These are phyloP conservation scores for Suhomyces kilbournensis DNA, from an alignment of 805 yeast genomes.

Conservation along the genomic window DNA sequence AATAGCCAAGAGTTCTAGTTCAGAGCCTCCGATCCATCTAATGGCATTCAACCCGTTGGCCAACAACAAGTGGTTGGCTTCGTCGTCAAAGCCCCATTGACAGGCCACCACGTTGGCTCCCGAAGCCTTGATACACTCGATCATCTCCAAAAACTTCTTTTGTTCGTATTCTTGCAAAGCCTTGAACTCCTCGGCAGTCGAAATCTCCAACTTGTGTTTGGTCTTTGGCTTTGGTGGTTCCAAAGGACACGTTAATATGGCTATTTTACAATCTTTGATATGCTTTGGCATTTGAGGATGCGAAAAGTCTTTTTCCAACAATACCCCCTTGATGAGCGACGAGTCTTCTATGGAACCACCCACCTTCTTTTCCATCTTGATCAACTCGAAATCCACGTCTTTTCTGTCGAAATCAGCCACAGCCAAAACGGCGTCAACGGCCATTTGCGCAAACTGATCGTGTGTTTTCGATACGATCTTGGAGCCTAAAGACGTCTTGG, in stretches of 20 bases:
- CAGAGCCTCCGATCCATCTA: conserved; percentile 99
- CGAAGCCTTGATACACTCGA: conserved; percentile 73
- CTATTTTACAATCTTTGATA: conserved; percentile 77
- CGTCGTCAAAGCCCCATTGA: conserved; percentile 99
- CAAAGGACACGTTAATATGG: conserved; percentile 96
- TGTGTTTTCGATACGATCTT: conserved; percentile 93
- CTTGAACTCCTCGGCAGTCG: conserved; percentile 90
- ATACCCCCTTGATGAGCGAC: conserved; percentile 81
- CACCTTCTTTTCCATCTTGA: conserved; percentile 91
- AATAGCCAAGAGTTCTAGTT: conserved; percentile 90
- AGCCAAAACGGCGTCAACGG: conserved; percentile 90
- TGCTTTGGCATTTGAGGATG: conserved; percentile 97
- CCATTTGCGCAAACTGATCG: conserved; percentile 92
- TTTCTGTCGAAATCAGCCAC: conserved; percentile 90
- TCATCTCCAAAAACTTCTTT: conserved; percentile 88
- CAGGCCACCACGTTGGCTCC: conserved; percentile 97
- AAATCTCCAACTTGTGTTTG: conserved; percentile 91
- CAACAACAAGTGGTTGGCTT: conserved; percentile 88
- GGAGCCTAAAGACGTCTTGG: conserved; percentile 91
- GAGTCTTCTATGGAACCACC: conserved; percentile 94
- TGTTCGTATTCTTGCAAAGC: conserved; percentile 90
- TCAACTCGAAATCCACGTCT: conserved; percentile 96
- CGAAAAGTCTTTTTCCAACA: conserved; percentile 93
- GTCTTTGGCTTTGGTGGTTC: conserved; percentile 99
- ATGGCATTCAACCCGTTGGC: conserved; percentile 92